Conservation (phyloP, 148 eudicot genomes). For the Gaultheria prostrata region DNA sequence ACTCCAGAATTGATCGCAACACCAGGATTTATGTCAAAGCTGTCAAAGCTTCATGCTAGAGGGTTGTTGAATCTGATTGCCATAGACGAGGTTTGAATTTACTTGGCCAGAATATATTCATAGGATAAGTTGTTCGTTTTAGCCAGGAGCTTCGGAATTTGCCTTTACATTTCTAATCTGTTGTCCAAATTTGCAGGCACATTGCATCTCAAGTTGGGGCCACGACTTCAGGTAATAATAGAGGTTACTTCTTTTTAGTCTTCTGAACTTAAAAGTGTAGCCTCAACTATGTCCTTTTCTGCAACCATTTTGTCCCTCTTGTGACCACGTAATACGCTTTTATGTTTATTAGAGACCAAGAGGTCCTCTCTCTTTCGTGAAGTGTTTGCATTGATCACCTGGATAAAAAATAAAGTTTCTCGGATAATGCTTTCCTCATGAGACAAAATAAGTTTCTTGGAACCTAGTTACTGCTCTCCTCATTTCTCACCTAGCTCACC, state of each 20-base stretch:
- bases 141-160: conserved; percentile 11
- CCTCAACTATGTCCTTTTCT: conserved; percentile 7
- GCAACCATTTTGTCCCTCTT: neutral
- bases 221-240: conserved; percentile 79
- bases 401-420: neutral
- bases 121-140: conserved; percentile 8
- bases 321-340: neutral
- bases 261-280: neutral
- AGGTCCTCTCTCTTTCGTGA: neutral
- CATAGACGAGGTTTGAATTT: conserved; percentile 75
- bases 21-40: conserved; percentile 64
- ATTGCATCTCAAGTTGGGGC: conserved; percentile 96
- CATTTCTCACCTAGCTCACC: neutral
- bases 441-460: conserved; percentile 1
- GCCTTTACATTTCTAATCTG: conserved; percentile 7
- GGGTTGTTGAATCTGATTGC: conserved; percentile 89
- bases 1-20: conserved; percentile 95
- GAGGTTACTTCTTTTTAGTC: conserved; percentile 2
- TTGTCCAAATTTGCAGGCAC: conserved; percentile 57
- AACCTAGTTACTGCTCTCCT: neutral
- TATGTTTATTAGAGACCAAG: neutral
- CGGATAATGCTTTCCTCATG: neutral
- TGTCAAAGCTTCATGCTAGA: conserved; percentile 71
- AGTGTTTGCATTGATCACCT: neutral
- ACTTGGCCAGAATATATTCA: neutral